Evolutionary conservation across 2,329 filamentous ascomycete genomes (phyloP), one percentile per base, ranked within the genome.

Genomic region (Aspergillus ustus): DNA sequence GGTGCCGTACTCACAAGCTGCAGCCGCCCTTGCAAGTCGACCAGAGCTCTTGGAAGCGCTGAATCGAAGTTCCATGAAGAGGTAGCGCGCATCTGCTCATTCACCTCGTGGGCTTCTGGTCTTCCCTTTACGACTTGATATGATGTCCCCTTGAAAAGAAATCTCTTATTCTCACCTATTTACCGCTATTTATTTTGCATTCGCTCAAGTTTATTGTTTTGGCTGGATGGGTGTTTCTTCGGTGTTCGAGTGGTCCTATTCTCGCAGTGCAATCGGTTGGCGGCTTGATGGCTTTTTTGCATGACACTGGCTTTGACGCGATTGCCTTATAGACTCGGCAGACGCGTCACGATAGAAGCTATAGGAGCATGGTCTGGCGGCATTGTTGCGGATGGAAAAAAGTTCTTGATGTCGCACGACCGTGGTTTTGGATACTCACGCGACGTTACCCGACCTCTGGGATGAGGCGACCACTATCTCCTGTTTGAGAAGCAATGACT

Each of bases 31-130:
- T 71, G 85, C 87, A 67, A 85, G 87, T 63, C 86, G 95, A 60
- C 94, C 94, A 2, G 95, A 98, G 83, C 83, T 99, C 62, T 82
- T 94, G 66, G 91, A 96, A 76, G 95, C 95, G 31, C 83, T 99
- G 64, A 89, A 91, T 73, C 85, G 91, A 72, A 96, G 92, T 74
- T 90, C 89, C 57, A 84, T 93, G 78, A 85, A 87, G 73, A 80
- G 76, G 57, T 77, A 76, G 58, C 60, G 62, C 48, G 63, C 63
- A 34, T 57, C 52, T 46, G 54, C 51, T 61, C 60, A 40, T 53
- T 56, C 46, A 54, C 37, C 34, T 22, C 52, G 13, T 44, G 45
- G 43, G 52, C 31, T n/a, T 52, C 22, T 49, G 57, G 55, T 61
- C 53, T 61, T 57, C 59, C 57, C 34, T 45, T 70, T 61, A 71